These are phyloP conservation scores for Leucosporidium yakuticum DNA, from an alignment of 768 basidiomycete species.

Conservation along the genomic window DNA sequence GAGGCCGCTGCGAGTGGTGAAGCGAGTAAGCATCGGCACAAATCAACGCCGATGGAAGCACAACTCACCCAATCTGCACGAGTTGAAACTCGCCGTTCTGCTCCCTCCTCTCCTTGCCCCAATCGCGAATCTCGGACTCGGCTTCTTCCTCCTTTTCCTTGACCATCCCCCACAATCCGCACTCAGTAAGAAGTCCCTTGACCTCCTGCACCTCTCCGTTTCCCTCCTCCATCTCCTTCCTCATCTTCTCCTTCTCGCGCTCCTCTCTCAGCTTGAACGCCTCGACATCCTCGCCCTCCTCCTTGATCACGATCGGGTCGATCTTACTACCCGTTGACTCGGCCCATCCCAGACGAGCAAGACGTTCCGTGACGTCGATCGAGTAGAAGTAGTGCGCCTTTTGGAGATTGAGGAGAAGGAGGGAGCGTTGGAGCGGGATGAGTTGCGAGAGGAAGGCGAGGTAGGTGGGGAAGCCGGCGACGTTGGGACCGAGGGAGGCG, in stretches of 20 bases:
- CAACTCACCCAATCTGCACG: slow-evolving; percentile 23
- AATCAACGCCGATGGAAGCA: neutral
- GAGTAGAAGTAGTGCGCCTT: slow-evolving; percentile 26
- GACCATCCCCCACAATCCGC: slow-evolving; percentile 10
- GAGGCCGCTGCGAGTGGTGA: slow-evolving; percentile 2
- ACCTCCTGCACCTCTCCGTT: slow-evolving; percentile 9
- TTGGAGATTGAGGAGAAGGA: slow-evolving; percentile 30
- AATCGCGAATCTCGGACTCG: neutral
- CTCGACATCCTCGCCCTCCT: neutral
- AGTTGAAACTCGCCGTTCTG: slow-evolving; percentile 12
- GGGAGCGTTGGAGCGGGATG: slow-evolving; percentile 28
- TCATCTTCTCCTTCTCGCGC: too few species aligned
- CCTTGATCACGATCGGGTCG: neutral
- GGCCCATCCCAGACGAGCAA: neutral
- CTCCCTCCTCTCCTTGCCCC: neutral
- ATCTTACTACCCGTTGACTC: neutral
- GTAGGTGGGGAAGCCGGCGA: slow-evolving; percentile 14
- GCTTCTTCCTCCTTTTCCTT: neutral
- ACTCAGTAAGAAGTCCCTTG: slow-evolving; percentile 6
- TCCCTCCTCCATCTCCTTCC: neutral
- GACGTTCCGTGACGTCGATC: neutral
- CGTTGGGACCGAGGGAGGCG: neutral
- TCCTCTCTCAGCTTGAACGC: neutral
- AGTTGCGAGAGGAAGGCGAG: slow-evolving; percentile 18
- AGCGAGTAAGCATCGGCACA: neutral